Evolutionary conservation across 805 yeast genomes (phyloP).

Genomic region (Lipomyces lipofer): DNA sequence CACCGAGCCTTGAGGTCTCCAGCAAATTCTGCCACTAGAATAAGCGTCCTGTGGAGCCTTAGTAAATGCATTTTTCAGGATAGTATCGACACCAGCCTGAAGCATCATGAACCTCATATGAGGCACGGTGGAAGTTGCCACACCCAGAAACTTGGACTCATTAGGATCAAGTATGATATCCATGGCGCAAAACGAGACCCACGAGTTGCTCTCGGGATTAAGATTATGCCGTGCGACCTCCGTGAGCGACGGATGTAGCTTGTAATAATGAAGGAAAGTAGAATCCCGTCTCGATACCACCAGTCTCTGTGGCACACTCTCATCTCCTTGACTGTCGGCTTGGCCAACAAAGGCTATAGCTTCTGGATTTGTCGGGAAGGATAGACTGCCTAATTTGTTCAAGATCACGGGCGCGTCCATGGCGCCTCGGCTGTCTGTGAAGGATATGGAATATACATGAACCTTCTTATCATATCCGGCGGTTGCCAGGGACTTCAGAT

Average conservation of each 20-base stretch:
- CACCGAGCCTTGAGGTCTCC: slow-evolving; percentile 44
- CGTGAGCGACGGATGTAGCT: slow-evolving; percentile 15
- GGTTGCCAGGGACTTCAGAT: slow-evolving; percentile 43
- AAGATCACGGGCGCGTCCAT: background rate
- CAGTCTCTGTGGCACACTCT: slow-evolving; percentile 4
- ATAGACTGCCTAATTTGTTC: slow-evolving; percentile 14
- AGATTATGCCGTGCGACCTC: slow-evolving; percentile 31
- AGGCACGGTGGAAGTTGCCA: slow-evolving; percentile 79
- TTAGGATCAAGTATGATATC: slow-evolving; percentile 27
- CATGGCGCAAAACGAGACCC: slow-evolving; percentile 33
- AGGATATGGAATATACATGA: slow-evolving; percentile 21
- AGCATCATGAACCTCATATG: slow-evolving; percentile 67
- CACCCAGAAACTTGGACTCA: slow-evolving; percentile 44
- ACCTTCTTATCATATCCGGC: slow-evolving; percentile 37
- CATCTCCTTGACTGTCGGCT: background rate
- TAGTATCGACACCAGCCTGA: slow-evolving; percentile 34
- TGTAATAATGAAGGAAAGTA: slow-evolving; percentile 31
- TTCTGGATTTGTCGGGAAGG: slow-evolving; percentile 31
- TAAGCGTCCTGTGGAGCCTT: slow-evolving; percentile 69
- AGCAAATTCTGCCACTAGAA: slow-evolving; percentile 51
- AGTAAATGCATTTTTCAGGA: slow-evolving; percentile 50
- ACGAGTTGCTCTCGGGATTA: slow-evolving; percentile 29
- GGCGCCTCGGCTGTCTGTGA: background rate
- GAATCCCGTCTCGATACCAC: slow-evolving; percentile 33
- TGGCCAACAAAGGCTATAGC: slow-evolving; percentile 19